phyloP scores from a whole-genome alignment of 2,329 filamentous ascomycete genomes.

The Alternaria alternata region DNA sequence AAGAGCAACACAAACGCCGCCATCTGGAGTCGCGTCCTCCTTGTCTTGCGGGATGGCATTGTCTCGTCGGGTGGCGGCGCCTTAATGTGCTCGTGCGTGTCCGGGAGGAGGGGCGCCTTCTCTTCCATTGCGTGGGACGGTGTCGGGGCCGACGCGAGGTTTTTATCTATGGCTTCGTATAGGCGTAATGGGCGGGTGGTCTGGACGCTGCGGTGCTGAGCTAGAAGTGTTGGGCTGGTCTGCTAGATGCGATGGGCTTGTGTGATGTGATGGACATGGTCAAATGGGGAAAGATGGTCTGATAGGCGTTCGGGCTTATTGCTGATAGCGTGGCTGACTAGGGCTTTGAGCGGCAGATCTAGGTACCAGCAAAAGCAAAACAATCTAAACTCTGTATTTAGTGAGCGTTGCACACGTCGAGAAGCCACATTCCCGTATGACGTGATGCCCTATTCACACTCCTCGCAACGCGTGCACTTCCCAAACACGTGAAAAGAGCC shows the following conservation, averaged over 20 bases:
- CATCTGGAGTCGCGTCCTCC: constrained; percentile 34
- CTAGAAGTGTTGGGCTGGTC: constrained; percentile 11
- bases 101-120: constrained; percentile 43
- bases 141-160: not conserved
- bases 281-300: constrained; percentile 17
- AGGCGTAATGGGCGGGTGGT: not conserved
- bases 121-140: constrained; percentile 33
- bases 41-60: constrained; percentile 18
- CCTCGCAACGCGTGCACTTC: not conserved
- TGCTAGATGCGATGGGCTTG: not conserved
- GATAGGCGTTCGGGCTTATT: constrained; percentile 16
- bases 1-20: constrained; percentile 37
- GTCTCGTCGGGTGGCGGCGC: constrained; percentile 14
- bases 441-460: not conserved
- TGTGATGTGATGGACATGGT: constrained; percentile 7
- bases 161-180: constrained; percentile 3
- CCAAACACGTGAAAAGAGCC: not conserved
- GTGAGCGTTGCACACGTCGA: not conserved
- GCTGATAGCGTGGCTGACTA: constrained; percentile 20
- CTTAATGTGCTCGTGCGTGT: constrained; percentile 20
- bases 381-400: constrained; percentile 1
- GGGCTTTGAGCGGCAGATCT: not conserved
- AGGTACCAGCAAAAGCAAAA: not conserved
- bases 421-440: not conserved
- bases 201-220: not conserved